Evolutionary conservation across 2,329 filamentous ascomycete genomes (phyloP).

Genomic region (Penicillium capsulatum): DNA sequence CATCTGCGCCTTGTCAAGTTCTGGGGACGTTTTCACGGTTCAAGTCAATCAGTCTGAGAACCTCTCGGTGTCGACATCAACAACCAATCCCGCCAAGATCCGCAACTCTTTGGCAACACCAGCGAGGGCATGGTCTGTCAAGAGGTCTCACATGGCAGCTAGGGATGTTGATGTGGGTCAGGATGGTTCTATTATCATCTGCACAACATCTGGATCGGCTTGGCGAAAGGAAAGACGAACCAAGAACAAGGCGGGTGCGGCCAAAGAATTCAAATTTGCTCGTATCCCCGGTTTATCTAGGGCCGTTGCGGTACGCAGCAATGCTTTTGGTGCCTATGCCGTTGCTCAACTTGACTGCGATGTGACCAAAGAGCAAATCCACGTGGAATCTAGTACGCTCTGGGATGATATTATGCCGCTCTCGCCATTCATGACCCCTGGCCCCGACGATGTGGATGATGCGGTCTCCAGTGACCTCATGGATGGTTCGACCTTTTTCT

Average conservation of each 20-base stretch:
- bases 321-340: slow-evolving; percentile 83
- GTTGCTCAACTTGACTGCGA: slow-evolving; percentile 80
- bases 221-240: slow-evolving; percentile 82
- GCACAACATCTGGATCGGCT: slow-evolving; percentile 85
- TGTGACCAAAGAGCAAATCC: slow-evolving; percentile 68
- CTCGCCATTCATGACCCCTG: slow-evolving; percentile 62
- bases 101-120: slow-evolving; percentile 74
- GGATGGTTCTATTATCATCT: slow-evolving; percentile 90
- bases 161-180: slow-evolving; percentile 84
- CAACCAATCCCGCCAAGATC: slow-evolving; percentile 89
- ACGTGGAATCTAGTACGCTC: slow-evolving; percentile 62
- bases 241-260: slow-evolving; percentile 70
- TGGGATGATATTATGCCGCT: slow-evolving; percentile 71
- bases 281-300: slow-evolving; percentile 83
- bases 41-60: slow-evolving; percentile 66
- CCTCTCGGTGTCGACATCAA: slow-evolving; percentile 62
- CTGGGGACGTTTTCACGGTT: slow-evolving; percentile 84
- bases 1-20: slow-evolving; percentile 78
- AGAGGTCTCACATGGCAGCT: slow-evolving; percentile 78
- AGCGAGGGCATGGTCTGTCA: slow-evolving; percentile 80
- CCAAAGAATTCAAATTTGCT: slow-evolving; percentile 93
- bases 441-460: slow-evolving; percentile 35
- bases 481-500: slow-evolving; percentile 30
- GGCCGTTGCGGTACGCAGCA: slow-evolving; percentile 78
- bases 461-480: slow-evolving; percentile 31